phyloP scores from a whole-genome alignment of 1,284 basidiomycete genomes.

The Malassezia sp. region DNA sequence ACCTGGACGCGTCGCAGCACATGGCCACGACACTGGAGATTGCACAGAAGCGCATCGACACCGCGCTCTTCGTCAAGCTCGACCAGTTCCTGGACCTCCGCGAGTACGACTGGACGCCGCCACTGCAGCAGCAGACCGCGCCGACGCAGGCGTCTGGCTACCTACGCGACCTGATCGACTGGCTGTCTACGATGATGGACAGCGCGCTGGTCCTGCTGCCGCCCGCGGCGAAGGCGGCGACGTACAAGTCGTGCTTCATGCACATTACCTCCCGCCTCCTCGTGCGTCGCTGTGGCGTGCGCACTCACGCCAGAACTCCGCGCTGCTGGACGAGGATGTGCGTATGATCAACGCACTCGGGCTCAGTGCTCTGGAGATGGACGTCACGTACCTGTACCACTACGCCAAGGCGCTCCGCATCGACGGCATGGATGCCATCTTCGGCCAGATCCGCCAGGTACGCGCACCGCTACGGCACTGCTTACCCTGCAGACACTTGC shows the following conservation, averaged over 20 bases:
- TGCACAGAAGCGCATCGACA: conserved; percentile 67
- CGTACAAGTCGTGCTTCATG: conserved; percentile 70
- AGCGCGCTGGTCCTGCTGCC: conserved; percentile 66
- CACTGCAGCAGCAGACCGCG: conserved; percentile 17
- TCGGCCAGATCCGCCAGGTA: neutral
- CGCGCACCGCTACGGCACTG: too few relatives aligned
- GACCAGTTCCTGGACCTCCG: conserved; percentile 89
- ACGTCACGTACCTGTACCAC: conserved; percentile 24
- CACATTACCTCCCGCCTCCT: conserved; percentile 78
- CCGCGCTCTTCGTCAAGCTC: conserved; percentile 79
- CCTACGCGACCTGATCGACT: conserved; percentile 85
- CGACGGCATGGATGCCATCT: conserved; percentile 8
- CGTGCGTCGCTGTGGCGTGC: too few relatives aligned
- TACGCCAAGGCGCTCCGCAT: conserved; percentile 16
- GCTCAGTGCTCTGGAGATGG: conserved; percentile 13
- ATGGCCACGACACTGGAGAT: conserved; percentile 62
- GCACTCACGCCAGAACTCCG: too few relatives aligned
- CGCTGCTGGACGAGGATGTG: conserved; percentile 19
- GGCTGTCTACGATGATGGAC: conserved; percentile 91
- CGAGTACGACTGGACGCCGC: conserved; percentile 84
- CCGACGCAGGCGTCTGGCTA: conserved; percentile 65
- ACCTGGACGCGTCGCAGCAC: conserved; percentile 57
- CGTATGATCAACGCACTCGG: conserved; percentile 11
- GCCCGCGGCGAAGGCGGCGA: conserved; percentile 70
- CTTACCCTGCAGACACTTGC: conserved; percentile 75